Evolutionary conservation across 176 grass and related monocot species (phyloP).

Genomic region (Lolium rigidum): DNA sequence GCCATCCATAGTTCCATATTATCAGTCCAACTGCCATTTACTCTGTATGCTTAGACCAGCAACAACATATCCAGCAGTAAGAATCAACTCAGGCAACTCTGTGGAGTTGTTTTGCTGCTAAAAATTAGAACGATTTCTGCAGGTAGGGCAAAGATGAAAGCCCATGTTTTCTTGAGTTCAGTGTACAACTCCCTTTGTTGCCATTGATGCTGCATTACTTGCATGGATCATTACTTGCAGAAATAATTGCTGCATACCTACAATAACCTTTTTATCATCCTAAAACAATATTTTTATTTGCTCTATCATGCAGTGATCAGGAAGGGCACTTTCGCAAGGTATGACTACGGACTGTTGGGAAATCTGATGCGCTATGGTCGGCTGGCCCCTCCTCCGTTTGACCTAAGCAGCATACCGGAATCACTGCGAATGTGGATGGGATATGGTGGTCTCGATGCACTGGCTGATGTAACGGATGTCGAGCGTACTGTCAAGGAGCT

Average conservation of each 20-base stretch:
- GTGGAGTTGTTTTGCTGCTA: slow-evolving; percentile 22
- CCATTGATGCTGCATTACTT: neutral
- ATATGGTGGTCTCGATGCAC: slow-evolving; percentile 80
- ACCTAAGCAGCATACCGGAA: slow-evolving; percentile 68
- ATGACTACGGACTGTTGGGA: slow-evolving; percentile 72
- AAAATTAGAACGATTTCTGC: neutral
- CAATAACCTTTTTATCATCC: neutral
- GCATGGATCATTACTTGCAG: neutral
- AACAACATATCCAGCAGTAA: neutral
- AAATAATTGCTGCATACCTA: neutral
- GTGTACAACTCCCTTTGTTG: slow-evolving; percentile 11
- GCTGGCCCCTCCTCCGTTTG: slow-evolving; percentile 59
- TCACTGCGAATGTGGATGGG: slow-evolving; percentile 85
- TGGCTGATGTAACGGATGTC: slow-evolving; percentile 79
- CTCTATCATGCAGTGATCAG: slow-evolving; percentile 72
- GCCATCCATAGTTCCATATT: neutral
- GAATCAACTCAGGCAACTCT: neutral
- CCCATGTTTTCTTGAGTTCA: neutral
- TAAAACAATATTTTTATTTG: neutral
- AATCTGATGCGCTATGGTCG: slow-evolving; percentile 64
- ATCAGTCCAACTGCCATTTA: neutral
- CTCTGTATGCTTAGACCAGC: neutral
- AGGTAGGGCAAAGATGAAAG: neutral
- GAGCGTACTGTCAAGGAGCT: slow-evolving; percentile 64
- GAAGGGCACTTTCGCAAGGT: slow-evolving; percentile 85